Evolutionary conservation across 352 stramenopile species (phyloP).

Genomic region (Phytophthora quininea): DNA sequence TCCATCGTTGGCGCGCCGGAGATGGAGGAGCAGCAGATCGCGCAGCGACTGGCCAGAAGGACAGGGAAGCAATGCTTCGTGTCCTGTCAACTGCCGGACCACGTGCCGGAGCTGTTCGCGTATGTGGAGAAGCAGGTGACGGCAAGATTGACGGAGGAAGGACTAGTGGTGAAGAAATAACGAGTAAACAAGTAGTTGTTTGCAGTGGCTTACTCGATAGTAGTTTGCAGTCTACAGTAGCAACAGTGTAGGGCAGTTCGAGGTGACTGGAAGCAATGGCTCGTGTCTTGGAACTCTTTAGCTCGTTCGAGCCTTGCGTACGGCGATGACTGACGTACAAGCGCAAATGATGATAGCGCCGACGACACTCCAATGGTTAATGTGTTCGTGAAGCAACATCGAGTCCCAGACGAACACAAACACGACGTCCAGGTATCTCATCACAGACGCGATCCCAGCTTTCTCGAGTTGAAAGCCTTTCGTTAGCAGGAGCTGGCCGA

Average conservation of each 20-base stretch:
- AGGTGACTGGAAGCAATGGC: too few species aligned
- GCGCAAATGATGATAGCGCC: slow-evolving; percentile 74
- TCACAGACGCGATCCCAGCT: slow-evolving; percentile 78
- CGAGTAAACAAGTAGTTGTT: too few species aligned
- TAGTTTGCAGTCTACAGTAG: too few species aligned
- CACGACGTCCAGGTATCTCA: slow-evolving; percentile 85
- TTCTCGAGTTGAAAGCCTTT: slow-evolving; percentile 87
- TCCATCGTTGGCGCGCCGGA: slow-evolving; percentile 69
- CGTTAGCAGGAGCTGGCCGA: slow-evolving; percentile 73
- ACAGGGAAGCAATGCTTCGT: slow-evolving; percentile 81
- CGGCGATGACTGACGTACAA: slow-evolving; percentile 61
- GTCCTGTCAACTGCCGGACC: slow-evolving; percentile 77
- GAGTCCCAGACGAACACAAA: slow-evolving; percentile 85
- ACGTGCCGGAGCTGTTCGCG: slow-evolving; percentile 71
- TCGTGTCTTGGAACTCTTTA: slow-evolving; percentile 8
- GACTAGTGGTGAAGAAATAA: slow-evolving; percentile 28
- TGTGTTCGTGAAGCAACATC: slow-evolving; percentile 59
- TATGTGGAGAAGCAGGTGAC: slow-evolving; percentile 76
- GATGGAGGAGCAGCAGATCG: slow-evolving; percentile 85
- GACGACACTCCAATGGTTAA: slow-evolving; percentile 78
- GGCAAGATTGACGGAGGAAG: slow-evolving; percentile 55
- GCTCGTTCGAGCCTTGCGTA: slow-evolving; percentile 53
- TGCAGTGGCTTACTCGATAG: too few species aligned
- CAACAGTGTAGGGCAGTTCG: too few species aligned
- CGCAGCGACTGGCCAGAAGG: slow-evolving; percentile 67